Percentiles rank a stretch among this genome's conserved stretches.
These are phyloP conservation scores for Kurtzmaniella cleridarum DNA, from an alignment of 805 yeast genomes.

Conservation along the genomic window DNA sequence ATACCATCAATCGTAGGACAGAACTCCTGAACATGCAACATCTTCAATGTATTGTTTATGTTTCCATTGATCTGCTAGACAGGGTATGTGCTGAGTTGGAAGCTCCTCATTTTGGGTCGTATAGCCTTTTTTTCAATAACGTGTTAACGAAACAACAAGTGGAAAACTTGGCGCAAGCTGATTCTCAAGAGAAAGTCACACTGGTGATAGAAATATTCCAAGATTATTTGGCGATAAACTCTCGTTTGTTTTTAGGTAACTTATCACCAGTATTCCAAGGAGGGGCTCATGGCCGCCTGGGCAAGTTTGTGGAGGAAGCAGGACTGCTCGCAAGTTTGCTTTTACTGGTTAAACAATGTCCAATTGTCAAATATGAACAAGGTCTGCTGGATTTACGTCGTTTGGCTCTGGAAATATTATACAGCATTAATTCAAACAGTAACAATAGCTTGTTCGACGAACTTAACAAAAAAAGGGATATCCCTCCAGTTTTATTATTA, in stretches of 20 bases:
- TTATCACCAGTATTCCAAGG: conserved; percentile 13
- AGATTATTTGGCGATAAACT: conserved; percentile 73
- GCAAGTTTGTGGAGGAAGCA: conserved; percentile 28
- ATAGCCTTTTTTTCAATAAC: conserved; percentile 76
- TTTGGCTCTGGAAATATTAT: conserved; percentile 61
- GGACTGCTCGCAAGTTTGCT: conserved; percentile 47
- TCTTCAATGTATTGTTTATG: conserved; percentile 72
- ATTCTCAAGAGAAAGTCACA: conserved; percentile 73
- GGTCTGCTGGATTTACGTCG: conserved; percentile 60
- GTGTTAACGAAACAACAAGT: conserved; percentile 67
- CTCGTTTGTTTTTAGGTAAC: conserved; percentile 47
- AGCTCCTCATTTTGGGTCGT: conserved; percentile 73
- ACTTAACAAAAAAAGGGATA: conserved; percentile 50
- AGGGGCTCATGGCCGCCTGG: conserved; percentile 42
- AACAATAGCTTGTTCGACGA: conserved; percentile 63
- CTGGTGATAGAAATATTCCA: conserved; percentile 79
- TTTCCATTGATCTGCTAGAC: conserved; percentile 57
- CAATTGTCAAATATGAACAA: conserved; percentile 72
- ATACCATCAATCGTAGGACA: conserved; percentile 50
- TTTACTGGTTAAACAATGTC: conserved; percentile 70
- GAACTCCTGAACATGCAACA: conserved; percentile 60
- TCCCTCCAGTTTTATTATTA: conserved; percentile 68
- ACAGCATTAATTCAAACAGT: conserved; percentile 49
- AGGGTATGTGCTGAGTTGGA: conserved; percentile 60
- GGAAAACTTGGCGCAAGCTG: conserved; percentile 86